phyloP scores from a whole-genome alignment of 805 yeast genomes.

The Ogataea dorogensis region DNA sequence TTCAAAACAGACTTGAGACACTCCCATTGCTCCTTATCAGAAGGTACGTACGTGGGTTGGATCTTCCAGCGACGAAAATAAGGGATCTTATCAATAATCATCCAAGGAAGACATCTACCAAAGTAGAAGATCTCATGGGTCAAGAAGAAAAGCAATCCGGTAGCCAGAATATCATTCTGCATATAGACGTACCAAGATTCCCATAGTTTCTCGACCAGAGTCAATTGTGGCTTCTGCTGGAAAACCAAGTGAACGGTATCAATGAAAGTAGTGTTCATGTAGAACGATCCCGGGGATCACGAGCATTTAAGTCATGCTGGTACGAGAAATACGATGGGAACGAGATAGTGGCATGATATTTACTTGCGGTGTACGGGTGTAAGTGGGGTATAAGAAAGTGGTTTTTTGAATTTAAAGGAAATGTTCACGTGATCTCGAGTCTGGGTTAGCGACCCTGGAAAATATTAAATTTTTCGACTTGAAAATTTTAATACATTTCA shows the following conservation, averaged over 20 bases:
- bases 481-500: slow-evolving; percentile 19
- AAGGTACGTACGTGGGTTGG: slow-evolving; percentile 51
- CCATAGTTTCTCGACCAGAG: slow-evolving; percentile 48
- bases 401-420: not conserved
- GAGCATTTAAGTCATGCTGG: slow-evolving; percentile 1
- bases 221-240: slow-evolving; percentile 42
- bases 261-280: slow-evolving; percentile 7
- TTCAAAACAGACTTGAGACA: slow-evolving; percentile 56
- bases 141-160: slow-evolving; percentile 54
- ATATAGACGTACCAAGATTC: slow-evolving; percentile 55
- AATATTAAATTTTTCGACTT: slow-evolving; percentile 10
- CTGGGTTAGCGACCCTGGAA: slow-evolving; percentile 10
- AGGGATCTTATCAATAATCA: slow-evolving; percentile 50
- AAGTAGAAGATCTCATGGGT: slow-evolving; percentile 57
- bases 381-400: not conserved
- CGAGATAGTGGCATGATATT: slow-evolving; percentile 10
- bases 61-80: slow-evolving; percentile 53
- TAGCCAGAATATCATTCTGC: slow-evolving; percentile 54
- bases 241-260: slow-evolving; percentile 30
- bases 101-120: slow-evolving; percentile 61
- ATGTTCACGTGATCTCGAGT: slow-evolving; percentile 4
- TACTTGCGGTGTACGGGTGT: not conserved
- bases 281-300: not conserved
- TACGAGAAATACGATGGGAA: slow-evolving; percentile 8
- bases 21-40: slow-evolving; percentile 60